These are phyloP conservation scores for Fusarium transvaalense DNA, from an alignment of 2,329 filamentous ascomycete genomes.

Conservation along the genomic window DNA sequence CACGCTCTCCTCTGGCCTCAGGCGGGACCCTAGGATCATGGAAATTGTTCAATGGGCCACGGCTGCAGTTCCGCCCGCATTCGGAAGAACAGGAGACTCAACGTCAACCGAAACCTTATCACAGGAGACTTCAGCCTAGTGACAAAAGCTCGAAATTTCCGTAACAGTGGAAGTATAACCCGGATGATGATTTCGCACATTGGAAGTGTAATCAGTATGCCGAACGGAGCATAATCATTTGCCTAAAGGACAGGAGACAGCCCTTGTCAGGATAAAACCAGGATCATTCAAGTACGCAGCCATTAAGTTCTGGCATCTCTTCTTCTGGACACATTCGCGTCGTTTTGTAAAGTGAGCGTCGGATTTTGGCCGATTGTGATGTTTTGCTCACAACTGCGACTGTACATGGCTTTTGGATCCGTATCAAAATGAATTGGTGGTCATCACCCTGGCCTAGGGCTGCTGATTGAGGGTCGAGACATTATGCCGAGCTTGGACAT, in stretches of 20 bases:
- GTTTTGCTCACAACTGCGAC: not conserved
- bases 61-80: not conserved
- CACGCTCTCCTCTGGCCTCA: slow-evolving; percentile 18
- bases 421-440: not conserved
- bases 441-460: not conserved
- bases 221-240: slow-evolving; percentile 12
- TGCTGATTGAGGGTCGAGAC: no score
- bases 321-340: not conserved
- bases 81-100: slow-evolving; percentile 11
- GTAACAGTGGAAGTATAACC: not conserved
- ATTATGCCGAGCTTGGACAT: no score
- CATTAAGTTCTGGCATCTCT: not conserved
- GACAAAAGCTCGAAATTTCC: not conserved
- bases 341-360: not conserved
- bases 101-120: not conserved
- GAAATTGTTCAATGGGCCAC: slow-evolving; percentile 30
- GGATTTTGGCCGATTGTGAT: slow-evolving; percentile 5
- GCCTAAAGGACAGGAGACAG: slow-evolving; percentile 6
- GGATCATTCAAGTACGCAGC: not conserved
- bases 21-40: slow-evolving; percentile 10
- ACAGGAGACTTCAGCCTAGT: slow-evolving; percentile 12
- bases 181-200: not conserved
- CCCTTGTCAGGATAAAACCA: slow-evolving; percentile 3
- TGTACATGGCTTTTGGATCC: slow-evolving; percentile 1
- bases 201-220: not conserved